Evolutionary conservation across 129 eudicot species (phyloP).

Genomic region (Cynara cardunculus): DNA sequence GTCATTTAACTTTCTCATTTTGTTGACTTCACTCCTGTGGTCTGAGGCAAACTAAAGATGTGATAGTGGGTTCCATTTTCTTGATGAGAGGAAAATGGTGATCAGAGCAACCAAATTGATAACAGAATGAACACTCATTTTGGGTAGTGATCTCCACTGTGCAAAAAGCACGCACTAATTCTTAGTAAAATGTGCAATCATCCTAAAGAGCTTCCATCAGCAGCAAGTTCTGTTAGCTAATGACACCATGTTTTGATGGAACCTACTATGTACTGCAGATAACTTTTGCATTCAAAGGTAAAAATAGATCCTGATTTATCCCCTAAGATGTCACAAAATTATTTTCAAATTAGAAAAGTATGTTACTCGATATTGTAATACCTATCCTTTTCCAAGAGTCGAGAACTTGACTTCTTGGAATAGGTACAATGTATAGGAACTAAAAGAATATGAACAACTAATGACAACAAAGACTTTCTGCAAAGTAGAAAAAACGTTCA

Average conservation of each 20-base stretch:
- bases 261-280: neutral
- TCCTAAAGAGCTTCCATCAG: neutral
- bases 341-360: neutral
- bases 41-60: neutral
- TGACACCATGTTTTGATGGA: neutral
- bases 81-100: neutral
- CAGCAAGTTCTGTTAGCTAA: neutral
- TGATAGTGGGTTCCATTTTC: neutral
- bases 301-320: neutral
- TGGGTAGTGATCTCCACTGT: neutral
- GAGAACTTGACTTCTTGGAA: neutral
- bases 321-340: neutral
- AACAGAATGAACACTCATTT: neutral
- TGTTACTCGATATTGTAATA: neutral
- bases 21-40: neutral
- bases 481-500: neutral
- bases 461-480: too few species aligned
- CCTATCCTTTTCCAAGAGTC: neutral
- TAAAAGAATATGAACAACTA: neutral
- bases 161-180: neutral
- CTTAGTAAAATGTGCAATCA: neutral
- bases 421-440: neutral
- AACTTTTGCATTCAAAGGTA: neutral
- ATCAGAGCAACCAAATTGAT: neutral
- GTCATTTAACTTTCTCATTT: neutral